phyloP scores from a whole-genome alignment of 1,284 basidiomycete species.

The Puccinia sorghi region DNA sequence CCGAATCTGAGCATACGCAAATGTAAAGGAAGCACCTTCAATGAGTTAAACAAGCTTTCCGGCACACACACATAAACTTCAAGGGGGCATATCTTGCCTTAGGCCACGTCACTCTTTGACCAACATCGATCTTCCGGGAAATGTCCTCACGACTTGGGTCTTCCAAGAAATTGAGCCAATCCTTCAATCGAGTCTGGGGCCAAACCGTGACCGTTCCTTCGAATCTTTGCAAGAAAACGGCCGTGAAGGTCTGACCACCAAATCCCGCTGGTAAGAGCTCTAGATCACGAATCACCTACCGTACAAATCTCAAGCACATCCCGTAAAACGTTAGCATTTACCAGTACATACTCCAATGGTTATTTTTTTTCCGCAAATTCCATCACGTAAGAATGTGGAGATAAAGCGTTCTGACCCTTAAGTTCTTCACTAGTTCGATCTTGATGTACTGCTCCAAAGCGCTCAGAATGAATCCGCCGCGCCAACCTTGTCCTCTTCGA shows the following conservation, averaged over 20 bases:
- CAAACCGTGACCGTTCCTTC: slow-evolving; percentile 73
- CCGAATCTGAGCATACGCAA: slow-evolving; percentile 65
- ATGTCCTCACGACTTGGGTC: slow-evolving; percentile 68
- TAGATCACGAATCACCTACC: slow-evolving; percentile 80
- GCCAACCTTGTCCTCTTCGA: slow-evolving; percentile 65
- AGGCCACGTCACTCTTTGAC: slow-evolving; percentile 90
- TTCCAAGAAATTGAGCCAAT: slow-evolving; percentile 79
- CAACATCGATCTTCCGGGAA: slow-evolving; percentile 77
- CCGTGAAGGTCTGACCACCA: slow-evolving; percentile 90
- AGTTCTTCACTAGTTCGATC: slow-evolving; percentile 90
- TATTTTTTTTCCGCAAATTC: too few species aligned
- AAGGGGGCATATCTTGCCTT: slow-evolving; percentile 64
- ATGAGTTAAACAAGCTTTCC: not conserved
- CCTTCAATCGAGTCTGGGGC: slow-evolving; percentile 71
- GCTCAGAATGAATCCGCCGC: slow-evolving; percentile 85
- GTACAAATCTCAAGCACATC: too few species aligned
- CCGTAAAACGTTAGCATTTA: not conserved
- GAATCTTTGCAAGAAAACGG: slow-evolving; percentile 86
- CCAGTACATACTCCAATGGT: not conserved
- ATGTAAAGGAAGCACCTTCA: not conserved
- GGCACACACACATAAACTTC: not conserved
- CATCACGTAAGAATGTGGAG: too few species aligned
- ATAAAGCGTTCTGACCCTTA: slow-evolving; percentile 67
- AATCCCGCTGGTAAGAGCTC: slow-evolving; percentile 78
- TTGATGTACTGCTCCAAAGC: slow-evolving; percentile 89